These are phyloP conservation scores for Melastoma candidum DNA, from an alignment of 441 rosid genomes.

Conservation along the genomic window DNA sequence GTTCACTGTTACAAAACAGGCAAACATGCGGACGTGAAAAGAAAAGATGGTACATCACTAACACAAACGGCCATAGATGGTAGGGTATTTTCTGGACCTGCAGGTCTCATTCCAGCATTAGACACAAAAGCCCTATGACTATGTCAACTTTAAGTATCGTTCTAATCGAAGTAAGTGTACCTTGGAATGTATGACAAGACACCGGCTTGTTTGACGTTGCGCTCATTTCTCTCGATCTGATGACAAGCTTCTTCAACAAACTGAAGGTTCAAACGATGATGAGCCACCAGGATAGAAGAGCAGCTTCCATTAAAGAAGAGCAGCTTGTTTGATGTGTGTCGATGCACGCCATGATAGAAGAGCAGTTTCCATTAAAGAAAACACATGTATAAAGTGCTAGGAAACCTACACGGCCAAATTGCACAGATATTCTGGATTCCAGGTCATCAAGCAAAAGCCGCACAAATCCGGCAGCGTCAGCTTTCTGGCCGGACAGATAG, in stretches of 20 bases:
- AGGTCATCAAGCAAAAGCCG: slow-evolving; percentile 95
- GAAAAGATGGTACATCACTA: too few relatives aligned
- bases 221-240: slow-evolving; percentile 95
- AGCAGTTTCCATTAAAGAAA: too few relatives aligned
- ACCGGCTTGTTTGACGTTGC: slow-evolving; percentile 79
- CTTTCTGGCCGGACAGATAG: slow-evolving; percentile 97
- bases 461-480: slow-evolving; percentile 99
- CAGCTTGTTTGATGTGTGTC: too few relatives aligned
- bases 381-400: slow-evolving; percentile 7
- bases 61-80: too few relatives aligned
- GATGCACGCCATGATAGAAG: too few relatives aligned
- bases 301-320: too few relatives aligned
- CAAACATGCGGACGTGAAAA: too few relatives aligned
- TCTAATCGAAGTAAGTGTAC: slow-evolving; percentile 25
- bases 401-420: slow-evolving; percentile 70
- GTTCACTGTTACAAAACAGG: too few relatives aligned
- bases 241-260: slow-evolving; percentile 99
- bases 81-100: too few relatives aligned
- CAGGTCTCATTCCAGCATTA: too few relatives aligned
- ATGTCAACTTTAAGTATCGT: neutral
- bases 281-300: too few relatives aligned
- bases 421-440: slow-evolving; percentile 89
- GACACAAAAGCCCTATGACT: too few relatives aligned
- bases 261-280: slow-evolving; percentile 30
- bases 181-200: slow-evolving; percentile 91